Evolutionary conservation across 2,329 filamentous ascomycete genomes (phyloP).

Genomic region (Diaporthe eres): DNA sequence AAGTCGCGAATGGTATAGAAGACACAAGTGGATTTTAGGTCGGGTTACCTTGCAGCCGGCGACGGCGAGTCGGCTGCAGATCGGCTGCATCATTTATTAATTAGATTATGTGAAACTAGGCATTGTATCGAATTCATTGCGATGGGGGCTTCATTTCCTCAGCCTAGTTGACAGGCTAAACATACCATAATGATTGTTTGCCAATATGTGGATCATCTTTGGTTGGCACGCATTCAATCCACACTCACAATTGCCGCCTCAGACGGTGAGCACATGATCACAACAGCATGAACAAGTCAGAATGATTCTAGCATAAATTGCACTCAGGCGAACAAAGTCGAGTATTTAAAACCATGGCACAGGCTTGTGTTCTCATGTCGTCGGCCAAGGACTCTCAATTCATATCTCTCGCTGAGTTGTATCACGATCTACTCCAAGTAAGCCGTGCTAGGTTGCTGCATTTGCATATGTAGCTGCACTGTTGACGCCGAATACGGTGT

Average conservation of each 20-base stretch:
- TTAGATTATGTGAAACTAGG: neutral
- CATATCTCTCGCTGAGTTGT: too few species aligned
- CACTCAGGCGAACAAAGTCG: neutral
- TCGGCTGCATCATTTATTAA: neutral
- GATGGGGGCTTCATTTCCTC: too few species aligned
- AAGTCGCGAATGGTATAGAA: neutral
- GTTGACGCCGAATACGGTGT: neutral
- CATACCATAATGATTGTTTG: neutral
- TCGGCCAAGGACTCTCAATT: neutral
- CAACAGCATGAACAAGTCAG: neutral
- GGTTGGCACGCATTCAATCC: neutral
- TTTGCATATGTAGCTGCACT: neutral
- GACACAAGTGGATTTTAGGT: neutral
- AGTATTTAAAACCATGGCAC: neutral
- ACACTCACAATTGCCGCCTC: neutral
- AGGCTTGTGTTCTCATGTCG: neutral
- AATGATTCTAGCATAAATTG: too few species aligned
- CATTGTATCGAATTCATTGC: too few species aligned
- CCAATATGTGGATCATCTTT: neutral
- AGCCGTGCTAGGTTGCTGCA: neutral
- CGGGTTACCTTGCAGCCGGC: neutral
- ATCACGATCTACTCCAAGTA: neutral
- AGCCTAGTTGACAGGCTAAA: neutral
- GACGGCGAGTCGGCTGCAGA: neutral
- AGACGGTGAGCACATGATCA: neutral